phyloP scores from a whole-genome alignment of 108 stramenopile species.

The Skeletonema grethae region DNA sequence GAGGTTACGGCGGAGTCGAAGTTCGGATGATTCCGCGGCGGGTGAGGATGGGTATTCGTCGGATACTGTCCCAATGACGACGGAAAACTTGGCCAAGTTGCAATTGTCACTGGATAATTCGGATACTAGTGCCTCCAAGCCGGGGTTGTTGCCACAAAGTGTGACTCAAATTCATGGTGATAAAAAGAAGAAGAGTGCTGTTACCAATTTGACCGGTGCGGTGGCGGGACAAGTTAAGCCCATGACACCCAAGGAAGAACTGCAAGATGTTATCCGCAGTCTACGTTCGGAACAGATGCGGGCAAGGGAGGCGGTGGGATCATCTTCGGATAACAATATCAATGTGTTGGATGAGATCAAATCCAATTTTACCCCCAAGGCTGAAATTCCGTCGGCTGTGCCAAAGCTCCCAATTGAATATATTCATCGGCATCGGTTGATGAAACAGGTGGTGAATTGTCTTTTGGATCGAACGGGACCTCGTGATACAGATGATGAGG shows the following conservation, averaged over 20 bases:
- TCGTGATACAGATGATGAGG: slow-evolving; percentile 65
- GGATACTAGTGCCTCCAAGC: neutral
- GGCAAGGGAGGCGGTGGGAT: slow-evolving; percentile 58
- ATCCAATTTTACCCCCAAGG: slow-evolving; percentile 83
- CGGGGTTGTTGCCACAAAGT: slow-evolving; percentile 27
- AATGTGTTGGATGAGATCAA: slow-evolving; percentile 61
- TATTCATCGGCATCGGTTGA: slow-evolving; percentile 81
- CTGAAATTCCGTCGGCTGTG: slow-evolving; percentile 82
- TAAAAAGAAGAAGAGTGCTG: slow-evolving; percentile 27
- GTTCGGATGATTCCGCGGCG: slow-evolving; percentile 30
- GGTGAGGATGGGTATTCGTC: slow-evolving; percentile 80
- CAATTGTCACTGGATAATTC: slow-evolving; percentile 54
- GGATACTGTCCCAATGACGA: slow-evolving; percentile 58
- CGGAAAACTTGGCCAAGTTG: slow-evolving; percentile 69
- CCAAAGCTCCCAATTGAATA: slow-evolving; percentile 86
- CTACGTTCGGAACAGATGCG: slow-evolving; percentile 76
- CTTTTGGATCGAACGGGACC: slow-evolving; percentile 66
- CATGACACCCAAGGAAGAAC: slow-evolving; percentile 81
- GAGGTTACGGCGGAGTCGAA: slow-evolving; percentile 33
- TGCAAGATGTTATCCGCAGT: slow-evolving; percentile 83
- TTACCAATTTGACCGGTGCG: slow-evolving; percentile 11
- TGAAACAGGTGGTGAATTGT: slow-evolving; percentile 81
- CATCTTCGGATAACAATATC: slow-evolving; percentile 7
- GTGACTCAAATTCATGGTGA: slow-evolving; percentile 31
- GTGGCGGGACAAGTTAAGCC: slow-evolving; percentile 45